Evolutionary conservation across 2,329 filamentous ascomycete species (phyloP), one percentile per base, ranked within the genome.

Genomic region (Cryphonectria nitschkei): DNA sequence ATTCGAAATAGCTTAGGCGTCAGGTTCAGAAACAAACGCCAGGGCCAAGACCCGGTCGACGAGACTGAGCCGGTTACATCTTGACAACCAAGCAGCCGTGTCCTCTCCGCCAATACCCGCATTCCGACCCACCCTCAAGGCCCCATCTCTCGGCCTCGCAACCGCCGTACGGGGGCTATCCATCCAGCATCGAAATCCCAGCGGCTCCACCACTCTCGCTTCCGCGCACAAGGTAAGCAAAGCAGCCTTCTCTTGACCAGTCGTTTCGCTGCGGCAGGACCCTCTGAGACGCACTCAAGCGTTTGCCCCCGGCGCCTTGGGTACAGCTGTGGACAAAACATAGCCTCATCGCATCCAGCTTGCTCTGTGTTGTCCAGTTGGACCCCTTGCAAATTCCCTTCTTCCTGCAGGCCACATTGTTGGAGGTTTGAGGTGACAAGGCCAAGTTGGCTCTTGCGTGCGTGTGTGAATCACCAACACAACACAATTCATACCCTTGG

Each of bases 21-120:
- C 68, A 68, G 66, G 54, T 63, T 65, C 69, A 71, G 68, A 72
- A 67, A 71, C 66, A 26, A 52, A 29, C 43, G 66, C 52, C 64
- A 63, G 34, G 71, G 68, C 26, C 67, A 66, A 61, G 64, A 63
- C 71, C 66, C 34, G 71, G 71, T 61, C 68, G 46, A 64, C 68
- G 66, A 66, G 65, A 66, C 62, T 68, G 68, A 66, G 66, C 62
- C 69, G 32, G 68, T 68, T 72, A 64, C 71, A 72, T 63, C 62
- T 41, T 66, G 32, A 6, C 54, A 46, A 56, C 56, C 64, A 62
- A 65, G 68, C 71, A 37, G 32, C 65, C 56, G 68, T 62, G 70
- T 67, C 60, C 61, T 61, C 56, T 56, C 60, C 50, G 60, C 65
- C 65, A 64, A 60, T 66, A 69, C 67, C 67, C 52, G 60, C 22